Evolutionary conservation across 768 basidiomycete genomes (phyloP).

Genomic region (Suillus luteus): DNA sequence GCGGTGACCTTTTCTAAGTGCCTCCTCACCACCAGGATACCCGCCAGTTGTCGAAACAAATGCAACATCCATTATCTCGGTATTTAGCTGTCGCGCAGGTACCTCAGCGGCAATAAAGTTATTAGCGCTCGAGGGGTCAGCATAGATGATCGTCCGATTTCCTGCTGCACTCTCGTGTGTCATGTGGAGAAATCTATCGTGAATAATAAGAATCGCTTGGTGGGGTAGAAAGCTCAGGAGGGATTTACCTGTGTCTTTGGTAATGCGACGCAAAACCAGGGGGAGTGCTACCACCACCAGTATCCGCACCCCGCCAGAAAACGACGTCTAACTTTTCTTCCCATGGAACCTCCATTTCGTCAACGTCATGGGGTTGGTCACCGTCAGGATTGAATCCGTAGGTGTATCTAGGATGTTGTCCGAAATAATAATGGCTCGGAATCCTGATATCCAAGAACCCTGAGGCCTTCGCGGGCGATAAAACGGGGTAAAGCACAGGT

Average conservation of each 20-base stretch:
- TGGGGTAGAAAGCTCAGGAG: conserved; percentile 16
- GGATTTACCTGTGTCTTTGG: conserved; percentile 76
- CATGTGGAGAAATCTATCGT: conserved; percentile 70
- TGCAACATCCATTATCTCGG: conserved; percentile 82
- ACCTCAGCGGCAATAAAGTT: conserved; percentile 63
- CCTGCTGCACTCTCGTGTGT: conserved; percentile 50
- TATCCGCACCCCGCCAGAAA: conserved; percentile 96
- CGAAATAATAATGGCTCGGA: conserved; percentile 96
- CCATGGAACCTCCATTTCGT: conserved; percentile 89
- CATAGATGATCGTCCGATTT: conserved; percentile 69
- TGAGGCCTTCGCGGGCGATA: conserved; percentile 85
- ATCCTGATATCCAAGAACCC: conserved; percentile 92
- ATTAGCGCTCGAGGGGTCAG: conserved; percentile 60
- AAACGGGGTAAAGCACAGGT: conserved; percentile 86
- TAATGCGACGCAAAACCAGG: conserved; percentile 81
- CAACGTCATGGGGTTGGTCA: conserved; percentile 70
- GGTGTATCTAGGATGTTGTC: conserved; percentile 77
- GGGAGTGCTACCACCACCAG: conserved; percentile 89
- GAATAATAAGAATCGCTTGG: neutral
- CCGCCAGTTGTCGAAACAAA: conserved; percentile 79
- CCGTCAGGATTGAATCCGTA: conserved; percentile 89
- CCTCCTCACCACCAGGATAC: conserved; percentile 76
- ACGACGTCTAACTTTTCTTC: conserved; percentile 83
- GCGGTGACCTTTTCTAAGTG: conserved; percentile 63
- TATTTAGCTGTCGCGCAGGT: conserved; percentile 62